Evolutionary conservation across 2,329 filamentous ascomycete genomes (phyloP), one percentile per base, ranked within the genome.

Genomic region (Pseudogymnoascus sp.): DNA sequence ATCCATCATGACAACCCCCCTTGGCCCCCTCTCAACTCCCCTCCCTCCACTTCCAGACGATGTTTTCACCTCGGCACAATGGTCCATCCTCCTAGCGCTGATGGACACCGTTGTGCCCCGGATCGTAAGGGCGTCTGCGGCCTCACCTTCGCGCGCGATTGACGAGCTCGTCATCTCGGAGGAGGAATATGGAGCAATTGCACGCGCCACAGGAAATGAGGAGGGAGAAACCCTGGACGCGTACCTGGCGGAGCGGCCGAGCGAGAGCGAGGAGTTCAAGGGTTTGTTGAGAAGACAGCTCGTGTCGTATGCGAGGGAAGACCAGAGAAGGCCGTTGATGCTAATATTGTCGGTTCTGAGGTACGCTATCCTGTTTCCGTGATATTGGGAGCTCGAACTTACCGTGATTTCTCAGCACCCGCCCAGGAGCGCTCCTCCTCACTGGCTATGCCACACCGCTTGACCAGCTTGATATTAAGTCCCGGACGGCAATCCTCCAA

Each of bases 371-470:
- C 28, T 23, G 11, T 10, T 44, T 47, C 10, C 21, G 19, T 44
- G 23, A 57, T 13, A 63, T 57, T 53, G 50, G 5, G 17, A 53
- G 28, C 50, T 38, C 40, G 21, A 33, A 23, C 35, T 62, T 31
- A 61, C 23, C 19, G 3, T 62, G 33, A 13, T 50, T 33, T 57
- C 53, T 60, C 72, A 89, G 86, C 65, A 86, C 85, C 21, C 81
- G 83, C 35, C 73, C 81, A 3, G 88, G 88, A 26, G 84, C 85
- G 26, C 74, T 89, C 17, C 72, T 89, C 5, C 77, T 90, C 57
- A 91, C 89, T 0, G 87, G 88, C n/a, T 83, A 86, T 71, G 79
- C 82, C 67, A 83, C 80, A 0, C 84, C 87, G 1, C 74, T 91
- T 53, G 79, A 84, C 62, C 76, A 83, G 61, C 87, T 90, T 67